Conservation (phyloP, 2,329 filamentous ascomycete genomes). For the Penicillium sp. region DNA sequence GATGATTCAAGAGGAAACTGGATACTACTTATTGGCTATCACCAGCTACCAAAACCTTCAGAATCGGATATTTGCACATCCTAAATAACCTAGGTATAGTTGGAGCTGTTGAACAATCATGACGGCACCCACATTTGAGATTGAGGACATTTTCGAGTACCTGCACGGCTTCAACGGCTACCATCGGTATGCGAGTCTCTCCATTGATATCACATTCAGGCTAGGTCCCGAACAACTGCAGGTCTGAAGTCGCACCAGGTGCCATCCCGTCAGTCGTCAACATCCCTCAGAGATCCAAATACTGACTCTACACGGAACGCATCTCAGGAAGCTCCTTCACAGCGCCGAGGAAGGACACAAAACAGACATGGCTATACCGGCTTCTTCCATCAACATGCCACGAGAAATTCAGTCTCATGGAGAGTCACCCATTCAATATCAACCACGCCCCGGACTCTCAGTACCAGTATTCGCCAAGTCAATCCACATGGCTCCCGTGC, state of each 20-base stretch:
- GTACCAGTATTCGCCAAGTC: neutral
- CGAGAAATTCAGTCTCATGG: neutral
- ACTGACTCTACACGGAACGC: neutral
- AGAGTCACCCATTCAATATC: neutral
- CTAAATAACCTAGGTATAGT: too few relatives aligned
- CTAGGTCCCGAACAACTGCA: neutral
- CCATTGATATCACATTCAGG: neutral
- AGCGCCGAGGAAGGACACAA: neutral
- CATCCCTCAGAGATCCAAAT: neutral
- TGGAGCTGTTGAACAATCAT: neutral
- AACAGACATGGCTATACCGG: neutral
- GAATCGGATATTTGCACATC: too few relatives aligned
- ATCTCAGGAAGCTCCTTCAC: neutral
- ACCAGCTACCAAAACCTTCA: too few relatives aligned
- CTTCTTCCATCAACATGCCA: neutral
- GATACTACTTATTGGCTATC: neutral
- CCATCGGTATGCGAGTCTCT: neutral
- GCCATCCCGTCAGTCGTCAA: neutral
- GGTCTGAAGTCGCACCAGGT: neutral
- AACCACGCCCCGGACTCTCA: neutral
- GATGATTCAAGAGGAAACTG: neutral
- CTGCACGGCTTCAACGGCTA: neutral
- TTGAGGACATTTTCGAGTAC: neutral
- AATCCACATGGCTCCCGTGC: neutral
- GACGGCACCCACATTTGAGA: neutral